Conservation (phyloP, 1,284 basidiomycete species). For the Cryptococcus sp. region DNA sequence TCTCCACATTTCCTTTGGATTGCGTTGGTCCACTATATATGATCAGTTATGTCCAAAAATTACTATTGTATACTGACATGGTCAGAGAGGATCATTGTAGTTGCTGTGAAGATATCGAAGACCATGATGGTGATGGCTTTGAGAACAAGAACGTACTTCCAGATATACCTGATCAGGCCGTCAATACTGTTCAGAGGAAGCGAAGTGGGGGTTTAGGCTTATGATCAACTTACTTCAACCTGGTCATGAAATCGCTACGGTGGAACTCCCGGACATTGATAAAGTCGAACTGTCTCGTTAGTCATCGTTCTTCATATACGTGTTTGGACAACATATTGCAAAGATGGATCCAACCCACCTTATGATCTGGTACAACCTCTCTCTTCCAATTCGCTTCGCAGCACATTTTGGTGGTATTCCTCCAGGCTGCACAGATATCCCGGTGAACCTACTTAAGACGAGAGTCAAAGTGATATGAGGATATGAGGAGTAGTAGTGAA, state of each 20-base stretch:
- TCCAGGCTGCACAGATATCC: no score
- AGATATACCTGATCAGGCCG: conserved; percentile 64
- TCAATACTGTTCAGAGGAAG: no score
- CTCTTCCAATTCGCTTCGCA: conserved; percentile 80
- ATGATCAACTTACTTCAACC: conserved; percentile 63
- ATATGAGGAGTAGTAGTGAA: no score
- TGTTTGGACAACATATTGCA: neutral
- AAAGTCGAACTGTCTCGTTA: conserved; percentile 77
- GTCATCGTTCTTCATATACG: no score
- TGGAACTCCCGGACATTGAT: conserved; percentile 84
- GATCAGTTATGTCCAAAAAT: neutral
- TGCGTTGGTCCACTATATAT: conserved; percentile 69
- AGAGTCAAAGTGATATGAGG: no score
- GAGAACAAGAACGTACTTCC: conserved; percentile 85
- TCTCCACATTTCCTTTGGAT: conserved; percentile 74
- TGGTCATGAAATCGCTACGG: conserved; percentile 77
- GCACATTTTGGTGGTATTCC: conserved; percentile 54
- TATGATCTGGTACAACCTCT: conserved; percentile 95
- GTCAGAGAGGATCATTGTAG: conserved; percentile 88
- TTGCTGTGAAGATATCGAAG: conserved; percentile 95
- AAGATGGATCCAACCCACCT: conserved; percentile 59
- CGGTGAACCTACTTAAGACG: no score
- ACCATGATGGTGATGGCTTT: conserved; percentile 94
- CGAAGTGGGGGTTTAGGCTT: no score
- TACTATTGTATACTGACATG: conserved; percentile 40